Evolutionary conservation across 495 filamentous ascomycete genomes (phyloP).

Genomic region (Aspergillus carlsbadensis): DNA sequence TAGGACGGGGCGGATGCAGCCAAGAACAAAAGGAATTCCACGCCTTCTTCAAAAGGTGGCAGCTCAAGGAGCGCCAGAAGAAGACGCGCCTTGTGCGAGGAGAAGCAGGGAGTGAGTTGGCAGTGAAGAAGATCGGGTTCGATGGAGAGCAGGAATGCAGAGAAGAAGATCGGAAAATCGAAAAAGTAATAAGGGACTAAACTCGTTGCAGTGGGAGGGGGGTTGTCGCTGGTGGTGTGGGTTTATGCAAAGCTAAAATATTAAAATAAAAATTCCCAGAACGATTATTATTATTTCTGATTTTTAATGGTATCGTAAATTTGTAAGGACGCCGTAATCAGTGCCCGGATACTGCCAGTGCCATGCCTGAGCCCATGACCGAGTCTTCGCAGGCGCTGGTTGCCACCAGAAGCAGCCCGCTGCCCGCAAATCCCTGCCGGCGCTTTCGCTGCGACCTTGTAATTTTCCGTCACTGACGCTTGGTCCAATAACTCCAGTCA

Average conservation of each 20-base stretch:
- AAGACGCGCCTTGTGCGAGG: conserved; percentile 32
- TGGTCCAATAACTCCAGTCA: conserved; percentile 30
- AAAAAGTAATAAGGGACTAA: conserved; percentile 23
- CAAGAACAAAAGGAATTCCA: conserved; percentile 26
- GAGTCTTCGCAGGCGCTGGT: neutral
- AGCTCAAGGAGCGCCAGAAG: conserved; percentile 35
- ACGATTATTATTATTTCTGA: conserved; percentile 4
- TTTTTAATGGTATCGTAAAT: conserved; percentile 8
- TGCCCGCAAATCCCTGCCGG: conserved; percentile 3
- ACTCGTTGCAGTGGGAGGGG: conserved; percentile 13
- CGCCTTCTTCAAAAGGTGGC: conserved; percentile 35
- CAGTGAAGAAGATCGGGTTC: conserved; percentile 18
- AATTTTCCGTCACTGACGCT: conserved; percentile 25
- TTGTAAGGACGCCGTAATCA: conserved; percentile 16
- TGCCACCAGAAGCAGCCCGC: conserved; percentile 7
- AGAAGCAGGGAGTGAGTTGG: conserved; percentile 24
- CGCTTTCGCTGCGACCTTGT: conserved; percentile 20
- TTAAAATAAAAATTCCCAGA: conserved; percentile 15
- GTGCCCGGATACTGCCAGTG: neutral
- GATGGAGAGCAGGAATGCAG: conserved; percentile 25
- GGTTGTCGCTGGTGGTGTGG: conserved; percentile 13
- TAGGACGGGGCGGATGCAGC: conserved; percentile 27
- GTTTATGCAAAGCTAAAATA: conserved; percentile 14
- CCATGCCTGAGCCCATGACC: no score
- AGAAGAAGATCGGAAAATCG: conserved; percentile 23